Conservation (phyloP, 768 basidiomycete species). For the Lyophyllum decastes region DNA sequence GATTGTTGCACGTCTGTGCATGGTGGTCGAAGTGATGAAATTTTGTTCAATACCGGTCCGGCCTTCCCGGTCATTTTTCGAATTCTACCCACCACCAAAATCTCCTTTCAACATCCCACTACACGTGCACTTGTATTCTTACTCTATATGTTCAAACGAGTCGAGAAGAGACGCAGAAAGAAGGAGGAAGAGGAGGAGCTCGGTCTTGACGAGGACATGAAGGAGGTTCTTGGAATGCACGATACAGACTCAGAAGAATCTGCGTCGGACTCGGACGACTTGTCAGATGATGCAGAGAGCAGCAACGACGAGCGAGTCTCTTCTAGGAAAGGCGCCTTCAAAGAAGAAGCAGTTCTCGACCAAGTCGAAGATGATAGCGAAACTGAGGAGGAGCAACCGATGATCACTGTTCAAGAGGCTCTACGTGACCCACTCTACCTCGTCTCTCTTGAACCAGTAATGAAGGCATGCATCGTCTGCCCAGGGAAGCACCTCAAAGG, state of each 20-base stretch:
- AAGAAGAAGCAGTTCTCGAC: slow-evolving; percentile 14
- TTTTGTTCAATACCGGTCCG: slow-evolving; percentile 20
- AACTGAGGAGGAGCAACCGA: slow-evolving; percentile 35
- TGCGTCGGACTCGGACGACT: slow-evolving; percentile 49
- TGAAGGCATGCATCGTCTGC: slow-evolving; percentile 66
- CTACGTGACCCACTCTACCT: slow-evolving; percentile 65
- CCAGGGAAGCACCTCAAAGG: slow-evolving; percentile 74
- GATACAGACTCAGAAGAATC: slow-evolving; percentile 81
- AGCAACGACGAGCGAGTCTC: slow-evolving; percentile 23
- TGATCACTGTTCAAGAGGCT: slow-evolving; percentile 58
- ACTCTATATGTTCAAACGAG: slow-evolving; percentile 72
- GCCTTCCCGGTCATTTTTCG: slow-evolving; percentile 5
- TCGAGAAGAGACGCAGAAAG: slow-evolving; percentile 64
- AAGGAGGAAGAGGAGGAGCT: slow-evolving; percentile 65
- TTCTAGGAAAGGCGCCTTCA: slow-evolving; percentile 17
- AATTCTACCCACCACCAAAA: background rate
- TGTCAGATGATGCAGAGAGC: slow-evolving; percentile 27
- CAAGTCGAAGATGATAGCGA: slow-evolving; percentile 26
- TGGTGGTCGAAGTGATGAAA: slow-evolving; percentile 3
- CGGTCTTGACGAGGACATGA: slow-evolving; percentile 55
- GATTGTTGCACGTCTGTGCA: slow-evolving; percentile 11
- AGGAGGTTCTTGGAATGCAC: slow-evolving; percentile 59
- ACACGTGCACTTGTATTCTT: background rate
- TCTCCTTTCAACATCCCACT: background rate
- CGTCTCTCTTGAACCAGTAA: slow-evolving; percentile 53